Conservation (phyloP, 2,329 filamentous ascomycete genomes). For the Mycocentrospora acerina region DNA sequence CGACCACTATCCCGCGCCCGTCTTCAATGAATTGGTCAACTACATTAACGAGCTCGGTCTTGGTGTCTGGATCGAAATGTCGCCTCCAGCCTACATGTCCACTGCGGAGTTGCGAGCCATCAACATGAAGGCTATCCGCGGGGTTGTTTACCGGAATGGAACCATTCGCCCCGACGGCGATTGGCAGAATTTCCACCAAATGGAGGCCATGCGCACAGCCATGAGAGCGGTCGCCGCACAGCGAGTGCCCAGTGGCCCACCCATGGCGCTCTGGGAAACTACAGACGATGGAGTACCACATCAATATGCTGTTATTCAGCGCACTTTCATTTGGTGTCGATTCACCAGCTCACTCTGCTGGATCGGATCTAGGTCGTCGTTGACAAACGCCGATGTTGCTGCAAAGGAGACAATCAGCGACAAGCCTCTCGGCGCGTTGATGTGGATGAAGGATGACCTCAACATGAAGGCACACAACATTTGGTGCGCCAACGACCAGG, state of each 20-base stretch:
- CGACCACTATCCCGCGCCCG: conserved; percentile 26
- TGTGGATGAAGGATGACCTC: conserved; percentile 50
- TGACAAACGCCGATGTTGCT: conserved; percentile 41
- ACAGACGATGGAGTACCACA: conserved; percentile 42
- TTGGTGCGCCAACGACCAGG: conserved; percentile 36
- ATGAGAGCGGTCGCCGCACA: conserved; percentile 51
- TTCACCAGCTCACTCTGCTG: conserved; percentile 51
- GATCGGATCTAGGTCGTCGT: conserved; percentile 44
- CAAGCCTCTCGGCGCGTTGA: conserved; percentile 49
- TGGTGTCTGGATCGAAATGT: conserved; percentile 46
- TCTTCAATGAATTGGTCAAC: conserved; percentile 36
- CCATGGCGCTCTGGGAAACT: conserved; percentile 50
- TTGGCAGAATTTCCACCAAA: conserved; percentile 49
- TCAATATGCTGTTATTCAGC: conserved; percentile 46
- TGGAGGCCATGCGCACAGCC: conserved; percentile 44
- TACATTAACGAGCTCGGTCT: conserved; percentile 41
- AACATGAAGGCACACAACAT: conserved; percentile 47
- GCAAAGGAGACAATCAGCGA: conserved; percentile 16
- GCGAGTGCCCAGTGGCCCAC: conserved; percentile 40
- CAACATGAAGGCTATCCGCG: conserved; percentile 38
- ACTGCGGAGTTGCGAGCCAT: conserved; percentile 35
- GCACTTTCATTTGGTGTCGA: conserved; percentile 49
- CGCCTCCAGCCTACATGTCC: conserved; percentile 44
- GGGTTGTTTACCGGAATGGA: conserved; percentile 46
- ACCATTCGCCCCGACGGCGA: conserved; percentile 46